phyloP scores from a whole-genome alignment of 352 stramenopile genomes.

The Thraustochytrium sp. region DNA sequence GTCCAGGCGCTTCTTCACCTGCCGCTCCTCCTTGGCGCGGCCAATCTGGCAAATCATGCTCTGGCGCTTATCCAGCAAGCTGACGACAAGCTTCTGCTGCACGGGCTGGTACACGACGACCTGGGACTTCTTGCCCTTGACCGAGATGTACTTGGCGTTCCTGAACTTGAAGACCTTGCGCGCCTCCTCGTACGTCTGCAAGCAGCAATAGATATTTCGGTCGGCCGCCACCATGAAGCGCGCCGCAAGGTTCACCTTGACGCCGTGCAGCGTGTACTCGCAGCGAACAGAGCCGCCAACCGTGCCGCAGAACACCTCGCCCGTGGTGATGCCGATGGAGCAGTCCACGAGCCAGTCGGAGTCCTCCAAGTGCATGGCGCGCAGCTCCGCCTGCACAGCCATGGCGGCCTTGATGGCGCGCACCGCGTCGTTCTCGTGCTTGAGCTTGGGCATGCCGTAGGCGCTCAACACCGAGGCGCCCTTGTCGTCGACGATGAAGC shows the following conservation, averaged over 20 bases:
- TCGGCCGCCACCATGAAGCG: conserved; percentile 75
- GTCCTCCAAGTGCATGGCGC: not conserved
- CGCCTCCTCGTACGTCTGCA: conserved; percentile 26
- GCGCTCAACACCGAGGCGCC: conserved; percentile 82
- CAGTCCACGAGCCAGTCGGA: conserved; percentile 15
- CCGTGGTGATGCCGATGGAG: conserved; percentile 77
- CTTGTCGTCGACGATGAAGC: conserved; percentile 90
- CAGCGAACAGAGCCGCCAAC: conserved; percentile 76
- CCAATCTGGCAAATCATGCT: not conserved
- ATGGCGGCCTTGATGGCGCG: conserved; percentile 77
- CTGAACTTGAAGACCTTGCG: conserved; percentile 19
- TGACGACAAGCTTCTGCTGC: conserved; percentile 8
- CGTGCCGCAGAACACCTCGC: conserved; percentile 79
- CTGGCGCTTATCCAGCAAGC: not conserved
- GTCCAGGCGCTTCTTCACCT: not conserved
- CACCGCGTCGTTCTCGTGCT: conserved; percentile 80
- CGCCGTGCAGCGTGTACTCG: conserved; percentile 85
- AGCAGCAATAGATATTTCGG: conserved; percentile 6
- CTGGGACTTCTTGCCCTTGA: conserved; percentile 28
- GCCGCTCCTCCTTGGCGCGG: not conserved
- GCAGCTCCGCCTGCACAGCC: conserved; percentile 59
- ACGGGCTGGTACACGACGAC: not conserved
- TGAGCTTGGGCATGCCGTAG: conserved; percentile 79
- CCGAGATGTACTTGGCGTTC: not conserved
- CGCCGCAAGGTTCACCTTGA: conserved; percentile 83